Evolutionary conservation across 2,329 filamentous ascomycete species (phyloP), one percentile per base, ranked within the genome.

Genomic region (Sclerotinia subarctica): DNA sequence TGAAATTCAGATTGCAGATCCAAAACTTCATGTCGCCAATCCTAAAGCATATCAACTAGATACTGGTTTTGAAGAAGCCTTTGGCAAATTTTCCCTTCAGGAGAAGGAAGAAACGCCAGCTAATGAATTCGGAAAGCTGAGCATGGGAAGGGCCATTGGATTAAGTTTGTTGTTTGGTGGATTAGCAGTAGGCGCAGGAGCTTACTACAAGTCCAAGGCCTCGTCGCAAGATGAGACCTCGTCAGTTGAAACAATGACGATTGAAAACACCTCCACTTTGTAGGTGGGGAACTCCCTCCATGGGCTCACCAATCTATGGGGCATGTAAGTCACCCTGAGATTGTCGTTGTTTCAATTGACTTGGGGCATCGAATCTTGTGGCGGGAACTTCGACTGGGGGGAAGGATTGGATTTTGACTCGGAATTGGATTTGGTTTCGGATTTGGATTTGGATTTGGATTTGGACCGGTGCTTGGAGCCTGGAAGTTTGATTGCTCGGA

Each of bases 1-100:
- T 46, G 66, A 76, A 69, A 3, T 81, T 81, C 47, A 83, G 44
- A 88, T 89, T 65, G 83, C 86, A 68, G 85, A 86, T 17, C 69
- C 57, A 29, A 68, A 66, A 38, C 65, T 70, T 53, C 63, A 56
- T 10, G 3, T 65, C n/a, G 35, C 26, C 11, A 49, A 63, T 7
- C 56, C 56, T 26, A 26, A 44, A 51, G 38, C 54, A 17, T 57
- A 59, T 21, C 64, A 26, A 66, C 21, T 59, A 24, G 64, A 66
- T 15, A 13, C 19, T 10, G 54, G 8, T 15, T 49, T 49, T 26
- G 64, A 60, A 46, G 53, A 66, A 15, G 59, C 59, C 10, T 63
- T 63, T 38, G 46, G n/a, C 5, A 51, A 51, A 51, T 63, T 63
- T 26, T 38, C 59, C 2, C 46, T 63, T 15, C 21, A 11, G 7